A percentile compares a stretch with the other conserved stretches of the same genome.
These are phyloP conservation scores for Pseudocercospora cruenta DNA, from an alignment of 2,329 filamentous ascomycete species.

Conservation along the genomic window DNA sequence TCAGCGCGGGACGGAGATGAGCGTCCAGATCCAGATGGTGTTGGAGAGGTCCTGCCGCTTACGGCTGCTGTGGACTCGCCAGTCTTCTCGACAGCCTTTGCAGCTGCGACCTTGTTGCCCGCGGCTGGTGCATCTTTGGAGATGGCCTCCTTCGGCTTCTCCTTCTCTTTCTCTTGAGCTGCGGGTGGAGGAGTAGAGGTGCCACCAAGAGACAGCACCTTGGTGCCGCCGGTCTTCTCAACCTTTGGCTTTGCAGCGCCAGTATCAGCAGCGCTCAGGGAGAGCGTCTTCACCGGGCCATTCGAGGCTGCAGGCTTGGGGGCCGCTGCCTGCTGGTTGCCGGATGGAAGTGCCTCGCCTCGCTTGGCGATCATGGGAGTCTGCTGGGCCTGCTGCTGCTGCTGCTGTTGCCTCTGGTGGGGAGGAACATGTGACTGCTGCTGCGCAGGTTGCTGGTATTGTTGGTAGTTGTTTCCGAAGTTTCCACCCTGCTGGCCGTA, in stretches of 20 bases:
- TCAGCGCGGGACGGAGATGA: constrained; percentile 68
- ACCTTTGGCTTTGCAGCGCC: constrained; percentile 60
- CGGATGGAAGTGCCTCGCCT: constrained; percentile 54
- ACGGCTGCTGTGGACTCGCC: constrained; percentile 67
- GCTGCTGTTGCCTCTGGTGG: constrained; percentile 51
- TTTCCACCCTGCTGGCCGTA: constrained; percentile 52
- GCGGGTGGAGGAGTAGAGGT: constrained; percentile 51
- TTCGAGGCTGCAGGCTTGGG: constrained; percentile 54
- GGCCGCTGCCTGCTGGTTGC: constrained; percentile 50
- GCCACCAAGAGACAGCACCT: constrained; percentile 71
- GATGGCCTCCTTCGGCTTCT: constrained; percentile 39
- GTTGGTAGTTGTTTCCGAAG: constrained; percentile 51
- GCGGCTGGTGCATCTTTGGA: constrained; percentile 59
- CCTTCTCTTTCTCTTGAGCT: constrained; percentile 51
- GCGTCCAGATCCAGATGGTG: constrained; percentile 74
- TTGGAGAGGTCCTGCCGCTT: constrained; percentile 74
- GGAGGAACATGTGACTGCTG: constrained; percentile 42
- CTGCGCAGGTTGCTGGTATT: constrained; percentile 46
- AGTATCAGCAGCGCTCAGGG: constrained; percentile 53
- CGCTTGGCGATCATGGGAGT: constrained; percentile 68
- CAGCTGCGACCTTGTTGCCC: constrained; percentile 80
- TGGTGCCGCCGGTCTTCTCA: constrained; percentile 58
- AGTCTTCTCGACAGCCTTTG: constrained; percentile 90
- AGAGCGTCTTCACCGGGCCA: constrained; percentile 64
- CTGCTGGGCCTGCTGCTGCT: constrained; percentile 52